Percentiles rank a stretch among this genome's conserved stretches.
These are phyloP conservation scores for Quercus variabilis DNA, from an alignment of 306 rosid genomes.

Conservation along the genomic window DNA sequence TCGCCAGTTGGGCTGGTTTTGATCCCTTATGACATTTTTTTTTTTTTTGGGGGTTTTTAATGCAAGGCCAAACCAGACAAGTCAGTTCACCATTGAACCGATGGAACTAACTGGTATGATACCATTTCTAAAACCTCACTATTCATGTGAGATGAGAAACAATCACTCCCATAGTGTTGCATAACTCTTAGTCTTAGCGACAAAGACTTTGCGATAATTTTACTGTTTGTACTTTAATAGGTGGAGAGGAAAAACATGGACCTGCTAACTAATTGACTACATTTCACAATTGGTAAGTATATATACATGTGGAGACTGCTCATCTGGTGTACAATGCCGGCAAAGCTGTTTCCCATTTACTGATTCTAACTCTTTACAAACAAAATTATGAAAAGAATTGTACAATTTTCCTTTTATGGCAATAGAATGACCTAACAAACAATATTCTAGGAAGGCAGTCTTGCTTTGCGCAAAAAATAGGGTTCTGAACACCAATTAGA, in stretches of 20 bases:
- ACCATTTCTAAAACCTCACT: too few species aligned
- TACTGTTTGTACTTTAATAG: not conserved
- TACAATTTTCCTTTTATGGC: conserved; percentile 31
- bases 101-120: too few species aligned
- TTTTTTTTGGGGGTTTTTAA: too few species aligned
- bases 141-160: too few species aligned
- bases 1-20: too few species aligned
- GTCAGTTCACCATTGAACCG: too few species aligned
- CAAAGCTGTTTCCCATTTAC: conserved; percentile 47
- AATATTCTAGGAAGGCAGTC: conserved; percentile 39
- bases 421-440: conserved; percentile 39
- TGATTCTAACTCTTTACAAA: conserved; percentile 49
- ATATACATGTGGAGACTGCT: conserved; percentile 11
- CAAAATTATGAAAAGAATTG: conserved; percentile 43
- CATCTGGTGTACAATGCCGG: conserved; percentile 27
- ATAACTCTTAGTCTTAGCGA: not conserved
- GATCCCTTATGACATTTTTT: too few species aligned
- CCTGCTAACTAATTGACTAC: conserved; percentile 10
- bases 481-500: conserved; percentile 44
- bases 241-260: not conserved
- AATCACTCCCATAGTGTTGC: too few species aligned
- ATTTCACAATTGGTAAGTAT: not conserved
- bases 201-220: not conserved
- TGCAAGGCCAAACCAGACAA: too few species aligned
- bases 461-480: conserved; percentile 48